Evolutionary conservation across 768 basidiomycete species (phyloP), one percentile per base, ranked within the genome.

Genomic region (Boletus edulis): DNA sequence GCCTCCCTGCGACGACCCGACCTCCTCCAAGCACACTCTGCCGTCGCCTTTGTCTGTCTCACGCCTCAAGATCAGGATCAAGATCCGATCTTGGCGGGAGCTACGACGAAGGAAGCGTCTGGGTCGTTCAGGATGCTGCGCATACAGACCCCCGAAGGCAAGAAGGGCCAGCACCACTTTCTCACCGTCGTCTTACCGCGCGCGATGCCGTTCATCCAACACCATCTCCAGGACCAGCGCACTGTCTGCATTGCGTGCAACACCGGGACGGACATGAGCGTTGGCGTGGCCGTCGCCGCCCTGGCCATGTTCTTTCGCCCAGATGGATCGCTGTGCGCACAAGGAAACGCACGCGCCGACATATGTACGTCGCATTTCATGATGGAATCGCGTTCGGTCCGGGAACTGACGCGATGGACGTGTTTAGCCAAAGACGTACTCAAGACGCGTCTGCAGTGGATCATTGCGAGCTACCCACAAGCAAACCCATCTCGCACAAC

Each of bases 401-500:
- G 11, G n/a, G 24, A 11, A 18, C 48, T 65, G 13, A 59, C 31
- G 1, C 9, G 20, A 18, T 57, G 35, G 38, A 35, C 35, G 18
- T 64, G 15, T 7, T 17, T 18, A 42, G 78, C 75, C 59, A 97
- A 97, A 68, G 70, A 76, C 18, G 71, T 78, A 13, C 82, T 98
- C 58, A 81, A 83, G 12, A 85, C 76, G 13, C 79, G 93, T 17
- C 75, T 98, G 35, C 87, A 98, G 66, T 93, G 90, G 91, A 83
- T 98, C 46, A 87, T 94, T 54, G 76, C 86, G 18, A 86, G 83
- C 59, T 74, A 80, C 49, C 88, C 90, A 6, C 74, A 76, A 51
- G 88, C 86, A 4, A 98, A 97, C 66, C 95, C 96, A 0, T 85
- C 90, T 11, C 81, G 94, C 40, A 78, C 83, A 15, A 91, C 89